phyloP scores from a whole-genome alignment of 305 asterid species.

The Rubia tinctorum region DNA sequence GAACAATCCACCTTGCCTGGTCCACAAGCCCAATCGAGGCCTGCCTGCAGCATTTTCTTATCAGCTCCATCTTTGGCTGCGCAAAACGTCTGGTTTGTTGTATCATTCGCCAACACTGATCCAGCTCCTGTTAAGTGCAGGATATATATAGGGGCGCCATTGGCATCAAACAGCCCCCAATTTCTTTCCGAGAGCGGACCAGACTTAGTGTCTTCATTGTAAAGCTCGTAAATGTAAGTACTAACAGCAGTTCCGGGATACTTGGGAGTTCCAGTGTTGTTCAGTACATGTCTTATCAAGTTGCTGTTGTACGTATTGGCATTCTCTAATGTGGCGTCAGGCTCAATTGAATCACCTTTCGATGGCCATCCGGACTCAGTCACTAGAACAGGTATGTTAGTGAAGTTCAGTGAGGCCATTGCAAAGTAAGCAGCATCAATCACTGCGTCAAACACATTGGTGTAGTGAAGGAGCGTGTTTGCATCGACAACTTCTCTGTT shows the following conservation, averaged over 20 bases:
- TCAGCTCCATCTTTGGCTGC: slow-evolving; percentile 62
- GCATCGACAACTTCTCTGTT: slow-evolving; percentile 82
- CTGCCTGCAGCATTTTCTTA: slow-evolving; percentile 79
- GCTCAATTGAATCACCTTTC: slow-evolving; percentile 62
- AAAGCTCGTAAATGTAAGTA: slow-evolving; percentile 76
- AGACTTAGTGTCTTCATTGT: slow-evolving; percentile 56
- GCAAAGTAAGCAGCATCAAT: slow-evolving; percentile 88
- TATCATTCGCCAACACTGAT: slow-evolving; percentile 58
- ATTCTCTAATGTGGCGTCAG: slow-evolving; percentile 74
- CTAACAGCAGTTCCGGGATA: slow-evolving; percentile 67
- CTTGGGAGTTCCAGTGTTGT: slow-evolving; percentile 80
- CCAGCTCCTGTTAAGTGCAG: slow-evolving; percentile 62
- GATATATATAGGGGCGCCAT: slow-evolving; percentile 56
- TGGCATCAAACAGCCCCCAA: slow-evolving; percentile 71
- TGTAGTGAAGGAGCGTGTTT: slow-evolving; percentile 73
- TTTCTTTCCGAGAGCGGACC: slow-evolving; percentile 74
- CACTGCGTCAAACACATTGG: slow-evolving; percentile 79
- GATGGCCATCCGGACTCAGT: slow-evolving; percentile 95
- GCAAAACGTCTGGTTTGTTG: slow-evolving; percentile 68
- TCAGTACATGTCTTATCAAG: slow-evolving; percentile 57
- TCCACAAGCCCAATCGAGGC: slow-evolving; percentile 95
- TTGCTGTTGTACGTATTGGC: slow-evolving; percentile 85
- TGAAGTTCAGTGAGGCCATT: slow-evolving; percentile 66
- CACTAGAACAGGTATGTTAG: slow-evolving; percentile 67
- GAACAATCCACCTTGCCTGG: slow-evolving; percentile 82